These are phyloP conservation scores for Phaffomyces thermotolerans DNA, from an alignment of 805 yeast genomes.

Conservation along the genomic window DNA sequence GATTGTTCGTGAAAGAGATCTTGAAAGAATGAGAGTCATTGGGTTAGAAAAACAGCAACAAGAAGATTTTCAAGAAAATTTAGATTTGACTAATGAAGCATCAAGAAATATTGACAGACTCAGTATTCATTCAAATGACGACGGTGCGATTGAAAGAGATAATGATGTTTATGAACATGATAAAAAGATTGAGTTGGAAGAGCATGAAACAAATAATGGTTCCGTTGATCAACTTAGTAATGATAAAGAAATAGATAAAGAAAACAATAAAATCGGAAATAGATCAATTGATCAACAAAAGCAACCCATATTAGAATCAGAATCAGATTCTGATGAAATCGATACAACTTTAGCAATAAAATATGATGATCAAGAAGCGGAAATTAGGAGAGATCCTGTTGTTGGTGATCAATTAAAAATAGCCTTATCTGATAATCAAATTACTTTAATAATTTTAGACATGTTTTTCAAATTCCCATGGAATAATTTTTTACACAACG, in stretches of 20 bases:
- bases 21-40: slow-evolving; percentile 48
- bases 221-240: background rate
- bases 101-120: slow-evolving; percentile 20
- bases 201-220: slow-evolving; percentile 5
- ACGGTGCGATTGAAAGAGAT: slow-evolving; percentile 6
- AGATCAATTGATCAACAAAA: background rate
- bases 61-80: slow-evolving; percentile 24
- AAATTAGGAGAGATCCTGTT: slow-evolving; percentile 52
- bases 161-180: background rate
- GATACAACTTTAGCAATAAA: slow-evolving; percentile 23
- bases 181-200: slow-evolving; percentile 15
- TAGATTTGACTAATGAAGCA: slow-evolving; percentile 26
- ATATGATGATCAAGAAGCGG: slow-evolving; percentile 32
- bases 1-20: slow-evolving; percentile 62
- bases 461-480: slow-evolving; percentile 86
- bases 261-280: background rate
- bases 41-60: slow-evolving; percentile 25
- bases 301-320: slow-evolving; percentile 18
- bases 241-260: slow-evolving; percentile 10
- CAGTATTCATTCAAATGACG: slow-evolving; percentile 10
- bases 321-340: slow-evolving; percentile 21
- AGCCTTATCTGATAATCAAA: slow-evolving; percentile 65
- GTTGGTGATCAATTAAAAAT: slow-evolving; percentile 87
- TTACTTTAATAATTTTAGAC: slow-evolving; percentile 57
- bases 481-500: slow-evolving; percentile 96